These are phyloP conservation scores for Pestalotiopsis sp. DNA, from an alignment of 2,329 filamentous ascomycete genomes.

Conservation along the genomic window DNA sequence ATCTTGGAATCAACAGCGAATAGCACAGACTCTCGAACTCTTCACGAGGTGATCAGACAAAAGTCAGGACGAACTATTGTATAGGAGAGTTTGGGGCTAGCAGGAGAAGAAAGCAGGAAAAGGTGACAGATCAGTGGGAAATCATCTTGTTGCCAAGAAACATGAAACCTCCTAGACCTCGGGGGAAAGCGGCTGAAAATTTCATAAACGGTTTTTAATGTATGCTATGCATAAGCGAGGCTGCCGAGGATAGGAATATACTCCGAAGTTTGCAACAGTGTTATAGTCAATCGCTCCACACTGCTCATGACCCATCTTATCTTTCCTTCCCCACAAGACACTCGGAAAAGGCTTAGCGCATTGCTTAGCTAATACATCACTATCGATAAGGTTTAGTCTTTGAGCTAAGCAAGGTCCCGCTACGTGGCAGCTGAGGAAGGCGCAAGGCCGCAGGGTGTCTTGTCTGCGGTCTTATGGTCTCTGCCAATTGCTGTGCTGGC, in stretches of 20 bases:
- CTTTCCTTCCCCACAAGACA: too few relatives aligned
- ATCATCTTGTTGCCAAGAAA: neutral
- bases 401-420: neutral
- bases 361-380: neutral
- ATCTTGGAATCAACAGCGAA: neutral
- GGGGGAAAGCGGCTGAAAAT: neutral
- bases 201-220: neutral
- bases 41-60: neutral
- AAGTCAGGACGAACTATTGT: neutral
- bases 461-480: too few relatives aligned
- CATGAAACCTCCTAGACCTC: too few relatives aligned
- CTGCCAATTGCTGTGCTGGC: too few relatives aligned
- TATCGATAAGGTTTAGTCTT: neutral
- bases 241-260: neutral
- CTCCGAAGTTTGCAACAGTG: neutral
- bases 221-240: neutral
- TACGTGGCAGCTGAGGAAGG: neutral
- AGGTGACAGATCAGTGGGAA: neutral
- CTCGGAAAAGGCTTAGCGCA: neutral
- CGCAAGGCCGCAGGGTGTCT: too few relatives aligned
- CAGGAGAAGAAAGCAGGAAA: neutral
- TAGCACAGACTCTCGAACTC: neutral
- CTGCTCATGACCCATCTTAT: too few relatives aligned
- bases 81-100: neutral
- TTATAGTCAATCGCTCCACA: neutral